Conservation (phyloP, 1,284 basidiomycete species). For the Trametes versicolor region DNA sequence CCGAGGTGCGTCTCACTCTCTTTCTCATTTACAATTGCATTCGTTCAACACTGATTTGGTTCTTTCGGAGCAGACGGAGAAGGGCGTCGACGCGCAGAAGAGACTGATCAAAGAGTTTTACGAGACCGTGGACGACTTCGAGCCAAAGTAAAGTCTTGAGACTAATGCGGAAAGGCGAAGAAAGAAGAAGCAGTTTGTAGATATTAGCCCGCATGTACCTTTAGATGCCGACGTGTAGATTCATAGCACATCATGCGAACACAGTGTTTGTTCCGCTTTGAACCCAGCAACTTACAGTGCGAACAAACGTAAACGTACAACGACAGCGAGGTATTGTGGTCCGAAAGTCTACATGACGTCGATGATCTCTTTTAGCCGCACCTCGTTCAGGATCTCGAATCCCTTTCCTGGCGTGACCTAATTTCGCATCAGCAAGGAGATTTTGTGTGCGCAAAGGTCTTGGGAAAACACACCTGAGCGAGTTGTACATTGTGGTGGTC, state of each 20-base stretch:
- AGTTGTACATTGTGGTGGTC: conserved; percentile 99
- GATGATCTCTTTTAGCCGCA: conserved; percentile 81
- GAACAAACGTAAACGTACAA: conserved; percentile 27
- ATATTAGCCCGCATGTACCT: not conserved
- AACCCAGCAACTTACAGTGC: conserved; percentile 29
- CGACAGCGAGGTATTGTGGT: conserved; percentile 24
- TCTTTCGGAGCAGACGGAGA: conserved; percentile 60
- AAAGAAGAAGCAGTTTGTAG: not conserved
- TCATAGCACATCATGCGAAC: not conserved
- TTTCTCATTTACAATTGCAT: not conserved
- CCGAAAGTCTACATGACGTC: conserved; percentile 70
- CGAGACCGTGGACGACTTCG: conserved; percentile 79
- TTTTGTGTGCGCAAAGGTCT: conserved; percentile 10
- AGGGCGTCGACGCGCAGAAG: conserved; percentile 76
- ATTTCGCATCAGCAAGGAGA: not conserved
- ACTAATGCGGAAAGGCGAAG: not conserved
- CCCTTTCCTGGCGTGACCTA: conserved; percentile 82
- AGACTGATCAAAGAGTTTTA: conserved; percentile 89
- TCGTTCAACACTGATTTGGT: conserved; percentile 4
- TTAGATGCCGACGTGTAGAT: not conserved
- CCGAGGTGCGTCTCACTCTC: conserved; percentile 54
- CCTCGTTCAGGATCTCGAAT: conserved; percentile 87
- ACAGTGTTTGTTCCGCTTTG: not conserved
- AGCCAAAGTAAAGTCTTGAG: conserved; percentile 44
- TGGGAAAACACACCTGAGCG: conserved; percentile 74